Conservation (phyloP, 2,329 filamentous ascomycete species). For the Fusarium sp. region DNA sequence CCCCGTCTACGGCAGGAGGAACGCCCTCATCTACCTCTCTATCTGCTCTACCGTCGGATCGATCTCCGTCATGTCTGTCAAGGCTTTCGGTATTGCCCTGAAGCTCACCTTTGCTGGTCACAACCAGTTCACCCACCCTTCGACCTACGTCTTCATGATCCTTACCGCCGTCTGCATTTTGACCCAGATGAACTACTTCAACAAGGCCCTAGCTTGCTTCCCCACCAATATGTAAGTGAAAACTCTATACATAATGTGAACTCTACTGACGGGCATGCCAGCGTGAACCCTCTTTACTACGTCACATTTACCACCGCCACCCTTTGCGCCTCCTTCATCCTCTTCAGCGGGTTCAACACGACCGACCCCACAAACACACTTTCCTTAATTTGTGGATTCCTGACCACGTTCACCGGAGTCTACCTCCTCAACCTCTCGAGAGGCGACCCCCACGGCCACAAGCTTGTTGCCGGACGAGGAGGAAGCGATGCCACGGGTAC, state of each 20-base stretch:
- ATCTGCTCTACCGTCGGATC: slow-evolving; percentile 98
- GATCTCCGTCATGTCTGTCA: slow-evolving; percentile 98
- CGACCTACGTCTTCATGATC: slow-evolving; percentile 97
- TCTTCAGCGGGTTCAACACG: slow-evolving; percentile 97
- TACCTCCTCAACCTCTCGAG: slow-evolving; percentile 97
- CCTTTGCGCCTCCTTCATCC: slow-evolving; percentile 92
- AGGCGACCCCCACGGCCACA: slow-evolving; percentile 84
- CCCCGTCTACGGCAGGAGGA: slow-evolving; percentile 91
- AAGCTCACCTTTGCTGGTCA: slow-evolving; percentile 94
- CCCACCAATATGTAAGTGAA: slow-evolving; percentile 90
- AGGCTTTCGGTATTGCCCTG: slow-evolving; percentile 96
- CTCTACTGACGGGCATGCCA: slow-evolving; percentile 51
- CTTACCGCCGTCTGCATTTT: slow-evolving; percentile 93
- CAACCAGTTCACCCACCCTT: slow-evolving; percentile 95
- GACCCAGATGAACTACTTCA: slow-evolving; percentile 99
- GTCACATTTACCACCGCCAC: slow-evolving; percentile 97
- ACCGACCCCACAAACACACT: slow-evolving; percentile 91
- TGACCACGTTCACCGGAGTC: slow-evolving; percentile 94
- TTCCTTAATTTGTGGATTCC: slow-evolving; percentile 90
- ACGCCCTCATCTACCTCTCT: slow-evolving; percentile 94
- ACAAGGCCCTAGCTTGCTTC: slow-evolving; percentile 97
- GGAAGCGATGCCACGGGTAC: slow-evolving; percentile 86
- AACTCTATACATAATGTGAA: neutral
- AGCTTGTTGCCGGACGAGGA: slow-evolving; percentile 69
- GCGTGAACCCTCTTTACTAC: slow-evolving; percentile 96